A percentile compares a stretch with the other conserved stretches of the same genome.
These are phyloP conservation scores for Curvularia verruculosa DNA, from an alignment of 2,329 filamentous ascomycete genomes.

Conservation along the genomic window DNA sequence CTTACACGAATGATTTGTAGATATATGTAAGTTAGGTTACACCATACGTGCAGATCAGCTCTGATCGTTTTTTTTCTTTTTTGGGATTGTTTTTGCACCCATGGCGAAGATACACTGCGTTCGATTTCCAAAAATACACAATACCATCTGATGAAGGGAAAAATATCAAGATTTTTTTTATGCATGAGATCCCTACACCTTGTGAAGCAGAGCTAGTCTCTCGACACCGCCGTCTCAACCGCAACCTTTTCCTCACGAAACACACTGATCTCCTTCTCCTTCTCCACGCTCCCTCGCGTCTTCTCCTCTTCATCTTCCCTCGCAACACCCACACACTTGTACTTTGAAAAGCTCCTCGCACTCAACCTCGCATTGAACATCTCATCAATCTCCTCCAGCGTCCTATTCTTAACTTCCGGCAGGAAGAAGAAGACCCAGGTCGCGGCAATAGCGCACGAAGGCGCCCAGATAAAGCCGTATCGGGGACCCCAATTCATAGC, in stretches of 20 bases:
- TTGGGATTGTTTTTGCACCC: too few species aligned
- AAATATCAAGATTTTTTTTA: not conserved
- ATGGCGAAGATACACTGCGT: not conserved
- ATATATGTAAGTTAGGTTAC: not conserved
- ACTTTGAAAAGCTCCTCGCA: slow-evolving; percentile 53
- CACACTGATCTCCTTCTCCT: slow-evolving; percentile 33
- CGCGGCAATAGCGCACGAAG: slow-evolving; percentile 40
- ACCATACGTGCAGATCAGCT: not conserved
- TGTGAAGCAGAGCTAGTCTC: slow-evolving; percentile 22
- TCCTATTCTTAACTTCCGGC: slow-evolving; percentile 61
- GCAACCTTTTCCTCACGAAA: slow-evolving; percentile 36
- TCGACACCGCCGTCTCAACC: slow-evolving; percentile 31
- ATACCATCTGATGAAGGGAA: not conserved
- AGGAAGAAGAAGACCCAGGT: slow-evolving; percentile 54
- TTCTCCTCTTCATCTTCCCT: slow-evolving; percentile 16
- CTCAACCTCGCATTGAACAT: slow-evolving; percentile 55
- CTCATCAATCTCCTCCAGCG: slow-evolving; percentile 62
- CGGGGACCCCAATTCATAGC: slow-evolving; percentile 63
- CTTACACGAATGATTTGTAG: not conserved
- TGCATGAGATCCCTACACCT: too few species aligned
- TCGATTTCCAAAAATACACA: slow-evolving; percentile 7
- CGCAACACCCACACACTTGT: slow-evolving; percentile 39
- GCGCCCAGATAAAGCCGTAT: slow-evolving; percentile 64
- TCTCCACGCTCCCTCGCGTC: slow-evolving; percentile 32
- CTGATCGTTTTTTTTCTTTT: not conserved